A percentile compares a stretch with the other conserved stretches of the same genome.
Evolutionary conservation across 2,329 filamentous ascomycete genomes (phyloP).

Genomic region (Acarospora socialis): DNA sequence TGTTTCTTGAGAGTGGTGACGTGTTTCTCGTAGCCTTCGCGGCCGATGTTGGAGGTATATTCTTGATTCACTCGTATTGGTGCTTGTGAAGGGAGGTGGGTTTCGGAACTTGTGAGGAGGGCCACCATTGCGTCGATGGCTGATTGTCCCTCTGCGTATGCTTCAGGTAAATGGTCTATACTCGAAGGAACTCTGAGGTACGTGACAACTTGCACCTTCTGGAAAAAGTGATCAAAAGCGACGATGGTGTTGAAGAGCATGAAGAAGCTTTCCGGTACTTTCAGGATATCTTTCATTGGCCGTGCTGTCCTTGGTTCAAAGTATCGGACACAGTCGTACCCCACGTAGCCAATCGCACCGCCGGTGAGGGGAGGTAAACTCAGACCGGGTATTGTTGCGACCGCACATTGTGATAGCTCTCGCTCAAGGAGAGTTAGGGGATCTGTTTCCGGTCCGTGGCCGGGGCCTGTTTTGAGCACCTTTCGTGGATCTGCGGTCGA

Average conservation of each 20-base stretch:
- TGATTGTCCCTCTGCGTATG: slow-evolving; percentile 54
- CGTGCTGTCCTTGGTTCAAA: slow-evolving; percentile 95
- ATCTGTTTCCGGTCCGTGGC: slow-evolving; percentile 71
- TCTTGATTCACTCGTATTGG: slow-evolving; percentile 60
- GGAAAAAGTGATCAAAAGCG: slow-evolving; percentile 88
- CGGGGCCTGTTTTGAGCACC: slow-evolving; percentile 73
- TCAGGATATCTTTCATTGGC: slow-evolving; percentile 72
- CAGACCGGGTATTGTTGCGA: slow-evolving; percentile 70
- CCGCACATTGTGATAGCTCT: slow-evolving; percentile 64
- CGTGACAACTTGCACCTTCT: slow-evolving; percentile 83
- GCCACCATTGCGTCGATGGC: slow-evolving; percentile 54
- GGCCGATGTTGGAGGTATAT: slow-evolving; percentile 86
- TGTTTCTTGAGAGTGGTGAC: slow-evolving; percentile 78
- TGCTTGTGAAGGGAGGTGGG: slow-evolving; percentile 61
- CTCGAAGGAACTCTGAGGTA: slow-evolving; percentile 60
- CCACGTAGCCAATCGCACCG: slow-evolving; percentile 90
- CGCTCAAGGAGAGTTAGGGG: slow-evolving; percentile 70
- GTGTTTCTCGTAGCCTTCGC: slow-evolving; percentile 76
- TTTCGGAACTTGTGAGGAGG: slow-evolving; percentile 58
- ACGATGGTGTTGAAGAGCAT: slow-evolving; percentile 95
- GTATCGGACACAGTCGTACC: slow-evolving; percentile 93
- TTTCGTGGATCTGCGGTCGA: slow-evolving; percentile 56
- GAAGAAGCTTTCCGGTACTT: slow-evolving; percentile 86
- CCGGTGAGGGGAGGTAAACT: slow-evolving; percentile 75
- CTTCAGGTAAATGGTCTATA: slow-evolving; percentile 30